Base-by-base conservation (phyloP, 768 basidiomycete species). In the Pleurotus tuber-regium region DNA sequence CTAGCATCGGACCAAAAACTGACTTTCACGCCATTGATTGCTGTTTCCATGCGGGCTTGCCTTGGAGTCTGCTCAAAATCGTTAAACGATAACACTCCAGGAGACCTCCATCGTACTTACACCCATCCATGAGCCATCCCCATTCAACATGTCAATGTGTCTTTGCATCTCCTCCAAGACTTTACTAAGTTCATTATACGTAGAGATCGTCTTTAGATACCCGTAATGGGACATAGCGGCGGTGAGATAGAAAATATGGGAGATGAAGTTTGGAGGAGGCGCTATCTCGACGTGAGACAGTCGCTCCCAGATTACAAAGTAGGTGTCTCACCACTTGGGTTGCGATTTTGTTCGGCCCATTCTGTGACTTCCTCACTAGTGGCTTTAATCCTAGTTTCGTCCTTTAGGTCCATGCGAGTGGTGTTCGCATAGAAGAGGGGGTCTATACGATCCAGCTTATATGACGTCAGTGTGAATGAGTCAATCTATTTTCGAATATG, bases 351-450 rank as follows among this genome's bases (percentile, higher is more conserved):
- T 36, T 79, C 72, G 39, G 72, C 82, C 86, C 91, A 97, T 51
- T 78, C 71, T 18, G 79, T 73, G 1, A 88, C 91, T 59, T 98
- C 94, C 51, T 92, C 88, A 56, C 84, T 87, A 0, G 92, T 92
- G 0, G 93, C 93, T 59, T 92, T 93, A 57, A 99, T 89, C 44
- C 94, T 85, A 0, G 97, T 99, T 64, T 97, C 92, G 11, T 98
- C 96, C 24, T 70, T 82, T 19, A 96, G 68, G 57, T 90, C 76
- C 24, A 98, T 80, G 4, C 92, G 78, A 8, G 73, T 64, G 4
- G 87, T 87, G 54, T 79, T 80, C 8, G 83, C 82, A 62, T 84
- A 95, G 67, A 86, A 98, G 5, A 85, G 66, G 2, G 85, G 75
- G 61, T 99, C 96, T 43, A 99, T 91, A 53, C 89, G 87, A 64